phyloP scores from a whole-genome alignment of 2,329 filamentous ascomycete genomes.

The Fusarium sambucinum region DNA sequence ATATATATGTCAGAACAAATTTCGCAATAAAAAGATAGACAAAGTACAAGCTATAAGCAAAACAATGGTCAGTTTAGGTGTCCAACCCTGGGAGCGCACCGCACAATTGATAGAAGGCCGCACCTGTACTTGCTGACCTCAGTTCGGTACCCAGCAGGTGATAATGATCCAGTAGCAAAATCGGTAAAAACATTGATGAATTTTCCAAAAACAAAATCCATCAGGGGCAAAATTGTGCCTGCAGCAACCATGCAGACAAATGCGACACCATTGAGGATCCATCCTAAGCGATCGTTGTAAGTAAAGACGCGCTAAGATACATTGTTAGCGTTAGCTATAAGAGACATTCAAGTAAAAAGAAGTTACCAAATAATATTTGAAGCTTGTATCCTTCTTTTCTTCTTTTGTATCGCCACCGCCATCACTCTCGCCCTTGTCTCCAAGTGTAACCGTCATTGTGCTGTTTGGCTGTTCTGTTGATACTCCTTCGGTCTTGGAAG shows the following conservation, averaged over 20 bases:
- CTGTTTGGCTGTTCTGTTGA: conserved; percentile 12
- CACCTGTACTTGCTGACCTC: conserved; percentile 62
- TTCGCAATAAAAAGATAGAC: conserved; percentile 69
- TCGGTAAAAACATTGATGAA: conserved; percentile 67
- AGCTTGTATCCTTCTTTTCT: conserved; percentile 38
- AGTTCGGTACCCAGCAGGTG: conserved; percentile 61
- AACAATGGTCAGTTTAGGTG: conserved; percentile 1
- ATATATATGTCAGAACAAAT: conserved; percentile 66
- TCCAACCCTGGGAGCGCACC: neutral
- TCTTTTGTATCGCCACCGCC: conserved; percentile 8
- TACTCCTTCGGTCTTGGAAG: neutral
- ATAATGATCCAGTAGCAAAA: conserved; percentile 62
- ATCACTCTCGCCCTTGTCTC: neutral
- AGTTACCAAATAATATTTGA: conserved; percentile 47
- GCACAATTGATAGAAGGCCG: neutral
- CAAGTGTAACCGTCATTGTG: conserved; percentile 8
- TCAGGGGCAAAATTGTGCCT: conserved; percentile 61
- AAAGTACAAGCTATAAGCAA: conserved; percentile 61
- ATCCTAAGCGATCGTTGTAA: conserved; percentile 56
- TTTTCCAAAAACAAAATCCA: conserved; percentile 70
- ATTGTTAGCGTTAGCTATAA: neutral
- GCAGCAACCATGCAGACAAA: conserved; percentile 54
- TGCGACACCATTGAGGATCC: conserved; percentile 53
- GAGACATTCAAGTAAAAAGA: neutral
- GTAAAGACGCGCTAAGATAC: conserved; percentile 52